Conservation (phyloP, 2,329 filamentous ascomycete species). For the Colletotrichum brevisporum region DNA sequence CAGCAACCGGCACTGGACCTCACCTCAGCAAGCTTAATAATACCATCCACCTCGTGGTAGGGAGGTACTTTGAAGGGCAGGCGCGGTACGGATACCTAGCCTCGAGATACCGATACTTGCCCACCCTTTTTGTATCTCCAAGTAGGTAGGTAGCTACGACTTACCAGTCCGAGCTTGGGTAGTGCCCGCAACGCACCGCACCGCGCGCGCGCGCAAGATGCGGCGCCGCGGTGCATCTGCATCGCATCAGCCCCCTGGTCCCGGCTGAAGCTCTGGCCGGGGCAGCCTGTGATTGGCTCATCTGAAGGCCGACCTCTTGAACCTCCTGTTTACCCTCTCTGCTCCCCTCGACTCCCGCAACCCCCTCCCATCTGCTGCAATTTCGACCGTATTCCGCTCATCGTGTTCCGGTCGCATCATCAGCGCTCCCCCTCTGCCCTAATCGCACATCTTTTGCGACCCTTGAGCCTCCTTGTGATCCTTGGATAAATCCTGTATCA, state of each 20-base stretch:
- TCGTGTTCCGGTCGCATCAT: conserved; percentile 33
- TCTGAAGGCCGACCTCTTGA: conserved; percentile 35
- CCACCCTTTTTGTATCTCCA: neutral
- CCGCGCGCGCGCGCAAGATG: conserved; percentile 36
- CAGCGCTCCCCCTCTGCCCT: conserved; percentile 23
- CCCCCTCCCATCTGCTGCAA: conserved; percentile 33
- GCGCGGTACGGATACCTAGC: neutral
- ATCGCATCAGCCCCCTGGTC: conserved; percentile 42
- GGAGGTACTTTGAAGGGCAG: no score
- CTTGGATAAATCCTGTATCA: conserved; percentile 15
- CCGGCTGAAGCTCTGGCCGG: conserved; percentile 40
- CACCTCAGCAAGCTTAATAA: neutral
- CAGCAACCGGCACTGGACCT: neutral
- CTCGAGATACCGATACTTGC: neutral
- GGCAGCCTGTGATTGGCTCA: conserved; percentile 36
- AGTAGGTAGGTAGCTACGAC: neutral
- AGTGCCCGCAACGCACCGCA: conserved; percentile 11
- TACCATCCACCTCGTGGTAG: no score
- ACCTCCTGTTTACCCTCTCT: conserved; percentile 41
- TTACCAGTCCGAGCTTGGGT: conserved; percentile 5
- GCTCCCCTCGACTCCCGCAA: conserved; percentile 34
- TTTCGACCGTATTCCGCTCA: conserved; percentile 25
- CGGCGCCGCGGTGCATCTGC: conserved; percentile 29
- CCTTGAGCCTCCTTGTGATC: conserved; percentile 2
- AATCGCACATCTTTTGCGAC: conserved; percentile 31